These are phyloP conservation scores for Aspergillus chevalieri DNA, from an alignment of 2,329 filamentous ascomycete genomes.

Conservation along the genomic window DNA sequence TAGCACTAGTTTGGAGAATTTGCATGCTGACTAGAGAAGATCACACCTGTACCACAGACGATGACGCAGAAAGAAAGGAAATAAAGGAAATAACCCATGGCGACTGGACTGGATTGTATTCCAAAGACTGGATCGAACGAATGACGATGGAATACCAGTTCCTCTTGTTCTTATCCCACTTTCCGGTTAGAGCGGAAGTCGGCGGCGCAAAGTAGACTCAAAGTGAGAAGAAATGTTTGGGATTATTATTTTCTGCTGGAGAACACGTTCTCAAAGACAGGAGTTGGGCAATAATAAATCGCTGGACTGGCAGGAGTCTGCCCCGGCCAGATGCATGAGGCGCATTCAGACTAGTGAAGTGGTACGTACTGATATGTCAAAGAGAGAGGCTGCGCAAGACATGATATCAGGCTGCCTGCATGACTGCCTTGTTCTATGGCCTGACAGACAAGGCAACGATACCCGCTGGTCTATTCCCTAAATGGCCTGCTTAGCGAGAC, in stretches of 20 bases:
- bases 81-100: constrained; percentile 74
- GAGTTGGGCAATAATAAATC: not conserved
- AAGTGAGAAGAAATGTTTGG: not conserved
- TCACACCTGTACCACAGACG: constrained; percentile 61
- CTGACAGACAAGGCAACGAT: not conserved
- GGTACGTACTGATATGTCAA: not conserved
- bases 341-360: constrained; percentile 3
- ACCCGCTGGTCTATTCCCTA: constrained; percentile 24
- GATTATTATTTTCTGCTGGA: not conserved
- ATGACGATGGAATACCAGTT: not conserved
- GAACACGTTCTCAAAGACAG: not conserved
- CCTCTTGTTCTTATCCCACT: no score
- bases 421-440: not conserved
- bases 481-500: constrained; percentile 35
- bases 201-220: not conserved
- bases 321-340: constrained; percentile 4
- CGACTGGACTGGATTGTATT: constrained; percentile 14
- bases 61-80: constrained; percentile 66
- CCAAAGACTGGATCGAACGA: not conserved
- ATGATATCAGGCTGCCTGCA: not conserved
- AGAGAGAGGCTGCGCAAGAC: not conserved
- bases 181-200: not conserved
- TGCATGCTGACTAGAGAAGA: not conserved
- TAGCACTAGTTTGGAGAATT: not conserved
- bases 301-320: constrained; percentile 8